phyloP scores from a whole-genome alignment of 495 filamentous ascomycete species.

The Neurospora sp. region DNA sequence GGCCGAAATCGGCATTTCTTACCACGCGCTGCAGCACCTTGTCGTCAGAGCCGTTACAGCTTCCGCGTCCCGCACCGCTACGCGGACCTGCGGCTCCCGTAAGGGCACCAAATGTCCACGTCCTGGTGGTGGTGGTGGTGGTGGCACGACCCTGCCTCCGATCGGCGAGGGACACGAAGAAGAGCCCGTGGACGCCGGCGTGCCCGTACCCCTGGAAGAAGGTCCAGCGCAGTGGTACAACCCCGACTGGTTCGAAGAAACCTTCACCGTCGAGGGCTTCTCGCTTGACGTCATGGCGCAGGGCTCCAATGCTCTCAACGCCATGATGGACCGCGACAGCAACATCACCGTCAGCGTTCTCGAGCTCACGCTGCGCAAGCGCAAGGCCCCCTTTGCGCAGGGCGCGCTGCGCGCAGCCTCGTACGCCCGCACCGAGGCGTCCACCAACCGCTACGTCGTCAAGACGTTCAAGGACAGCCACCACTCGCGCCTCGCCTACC shows the following conservation, averaged over 20 bases:
- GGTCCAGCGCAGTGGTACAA: slow-evolving; percentile 17
- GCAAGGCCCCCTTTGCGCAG: slow-evolving; percentile 22
- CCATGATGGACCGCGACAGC: slow-evolving; percentile 23
- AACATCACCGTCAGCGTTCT: slow-evolving; percentile 18
- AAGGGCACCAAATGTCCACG: background rate
- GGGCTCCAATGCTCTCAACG: slow-evolving; percentile 10
- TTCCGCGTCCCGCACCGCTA: slow-evolving; percentile 25
- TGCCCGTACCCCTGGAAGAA: slow-evolving; percentile 5
- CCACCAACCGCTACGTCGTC: slow-evolving; percentile 20
- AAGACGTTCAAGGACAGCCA: slow-evolving; percentile 23
- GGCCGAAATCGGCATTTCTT: slow-evolving; percentile 18
- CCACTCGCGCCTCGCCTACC: slow-evolving; percentile 16
- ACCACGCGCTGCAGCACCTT: slow-evolving; percentile 20
- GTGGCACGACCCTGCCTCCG: background rate
- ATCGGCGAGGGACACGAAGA: background rate
- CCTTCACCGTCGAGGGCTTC: slow-evolving; percentile 18
- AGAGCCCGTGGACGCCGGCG: background rate
- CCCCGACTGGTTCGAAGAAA: slow-evolving; percentile 23
- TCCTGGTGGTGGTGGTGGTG: background rate
- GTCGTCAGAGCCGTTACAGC: slow-evolving; percentile 24
- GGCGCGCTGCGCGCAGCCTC: slow-evolving; percentile 21
- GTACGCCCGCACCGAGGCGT: slow-evolving; percentile 22
- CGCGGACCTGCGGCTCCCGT: background rate
- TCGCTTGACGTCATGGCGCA: slow-evolving; percentile 14
- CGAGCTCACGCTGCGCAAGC: slow-evolving; percentile 19